A percentile compares a stretch with the other conserved stretches of the same genome.
Conservation (phyloP, 2,329 filamentous ascomycete genomes). For the Phialemoniopsis sp. region DNA sequence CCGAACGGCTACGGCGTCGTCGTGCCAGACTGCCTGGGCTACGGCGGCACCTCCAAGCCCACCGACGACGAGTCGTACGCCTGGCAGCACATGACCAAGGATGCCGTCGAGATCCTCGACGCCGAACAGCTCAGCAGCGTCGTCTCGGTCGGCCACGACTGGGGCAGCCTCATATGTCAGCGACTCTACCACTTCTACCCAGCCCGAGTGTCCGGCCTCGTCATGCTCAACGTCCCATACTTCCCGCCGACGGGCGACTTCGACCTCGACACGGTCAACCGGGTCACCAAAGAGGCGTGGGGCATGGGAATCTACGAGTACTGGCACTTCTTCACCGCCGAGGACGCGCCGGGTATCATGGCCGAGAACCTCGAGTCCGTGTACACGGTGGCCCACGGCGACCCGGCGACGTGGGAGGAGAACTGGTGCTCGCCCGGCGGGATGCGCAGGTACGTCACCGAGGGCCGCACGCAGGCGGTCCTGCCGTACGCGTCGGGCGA, state of each 20-base stretch:
- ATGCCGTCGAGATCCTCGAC: slow-evolving; percentile 34
- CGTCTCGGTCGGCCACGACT: slow-evolving; percentile 44
- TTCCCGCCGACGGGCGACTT: slow-evolving; percentile 24
- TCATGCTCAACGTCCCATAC: slow-evolving; percentile 38
- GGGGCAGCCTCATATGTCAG: slow-evolving; percentile 34
- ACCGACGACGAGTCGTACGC: slow-evolving; percentile 28
- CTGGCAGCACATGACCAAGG: slow-evolving; percentile 26
- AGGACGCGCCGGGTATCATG: slow-evolving; percentile 31
- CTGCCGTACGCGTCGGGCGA: slow-evolving; percentile 18
- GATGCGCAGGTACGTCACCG: slow-evolving; percentile 20
- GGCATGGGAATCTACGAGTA: slow-evolving; percentile 34
- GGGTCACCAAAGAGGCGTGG: slow-evolving; percentile 19
- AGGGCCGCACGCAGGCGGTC: slow-evolving; percentile 13
- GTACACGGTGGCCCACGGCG: slow-evolving; percentile 26
- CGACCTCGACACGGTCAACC: slow-evolving; percentile 28
- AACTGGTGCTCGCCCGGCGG: slow-evolving; percentile 25
- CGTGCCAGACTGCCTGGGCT: slow-evolving; percentile 32
- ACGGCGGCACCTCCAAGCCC: slow-evolving; percentile 33
- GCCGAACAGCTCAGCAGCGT: slow-evolving; percentile 25
- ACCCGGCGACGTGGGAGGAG: slow-evolving; percentile 9
- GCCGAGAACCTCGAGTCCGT: slow-evolving; percentile 29
- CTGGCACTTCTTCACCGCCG: slow-evolving; percentile 38
- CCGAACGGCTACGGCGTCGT: slow-evolving; percentile 27
- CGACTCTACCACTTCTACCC: slow-evolving; percentile 36
- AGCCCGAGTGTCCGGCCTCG: slow-evolving; percentile 31